Evolutionary conservation across 208 protist species (phyloP).

Genomic region (Trypanosoma theileri): DNA sequence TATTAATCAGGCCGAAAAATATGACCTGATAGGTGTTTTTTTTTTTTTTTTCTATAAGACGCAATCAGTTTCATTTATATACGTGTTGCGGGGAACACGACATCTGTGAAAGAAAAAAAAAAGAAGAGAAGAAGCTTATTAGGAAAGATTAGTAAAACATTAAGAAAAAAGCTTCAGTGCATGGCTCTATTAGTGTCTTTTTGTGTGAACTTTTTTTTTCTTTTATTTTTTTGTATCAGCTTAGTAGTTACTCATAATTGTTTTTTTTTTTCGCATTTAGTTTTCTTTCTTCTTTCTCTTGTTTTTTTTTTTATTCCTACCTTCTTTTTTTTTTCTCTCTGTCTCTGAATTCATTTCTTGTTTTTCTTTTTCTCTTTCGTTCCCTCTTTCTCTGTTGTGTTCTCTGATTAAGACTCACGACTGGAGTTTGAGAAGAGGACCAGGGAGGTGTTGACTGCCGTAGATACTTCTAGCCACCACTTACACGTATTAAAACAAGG

Average conservation of each 20-base stretch:
- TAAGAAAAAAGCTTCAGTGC: no score
- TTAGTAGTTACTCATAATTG: constrained; percentile 1
- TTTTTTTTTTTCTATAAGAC: no score
- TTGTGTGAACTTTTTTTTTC: background rate
- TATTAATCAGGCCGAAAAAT: no score
- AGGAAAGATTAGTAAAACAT: no score
- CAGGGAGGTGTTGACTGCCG: background rate
- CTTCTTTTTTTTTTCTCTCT: no score
- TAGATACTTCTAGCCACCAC: background rate
- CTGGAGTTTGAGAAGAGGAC: background rate
- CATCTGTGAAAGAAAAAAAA: no score
- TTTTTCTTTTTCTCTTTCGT: background rate
- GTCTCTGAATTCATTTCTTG: no score
- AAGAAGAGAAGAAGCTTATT: no score
- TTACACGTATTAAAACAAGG: background rate
- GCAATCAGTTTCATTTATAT: no score
- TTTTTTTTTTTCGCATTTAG: background rate
- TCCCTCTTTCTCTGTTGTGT: no score
- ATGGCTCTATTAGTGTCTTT: background rate
- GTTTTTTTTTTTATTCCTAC: background rate
- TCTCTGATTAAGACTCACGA: background rate
- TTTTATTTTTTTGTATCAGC: background rate
- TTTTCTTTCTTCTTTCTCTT: constrained; percentile 4
- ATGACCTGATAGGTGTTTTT: no score
- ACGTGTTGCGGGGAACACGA: no score